Percentiles rank a stretch among this genome's conserved stretches.
These are phyloP conservation scores for Magnusiomyces suaveolens DNA, from an alignment of 1,139 yeast species.

Conservation along the genomic window DNA sequence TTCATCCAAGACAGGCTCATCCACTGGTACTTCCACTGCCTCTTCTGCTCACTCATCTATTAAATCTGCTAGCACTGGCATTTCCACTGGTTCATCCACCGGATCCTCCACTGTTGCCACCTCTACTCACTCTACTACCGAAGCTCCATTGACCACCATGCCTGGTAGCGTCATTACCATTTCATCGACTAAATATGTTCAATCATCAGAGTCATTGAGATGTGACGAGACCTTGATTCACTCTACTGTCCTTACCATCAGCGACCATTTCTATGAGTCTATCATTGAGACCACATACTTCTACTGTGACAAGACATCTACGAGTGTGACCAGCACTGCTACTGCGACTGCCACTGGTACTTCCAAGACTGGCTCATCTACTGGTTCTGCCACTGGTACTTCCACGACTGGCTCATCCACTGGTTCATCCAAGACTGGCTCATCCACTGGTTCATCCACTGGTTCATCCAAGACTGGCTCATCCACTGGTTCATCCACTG, in stretches of 20 bases:
- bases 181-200: not conserved
- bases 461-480: not conserved
- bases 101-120: not conserved
- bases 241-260: not conserved
- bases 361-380: not conserved
- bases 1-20: slow-evolving; percentile 1
- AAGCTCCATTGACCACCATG: not conserved
- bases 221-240: not conserved
- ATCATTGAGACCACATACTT: not conserved
- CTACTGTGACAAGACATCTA: not conserved
- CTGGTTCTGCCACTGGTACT: not conserved
- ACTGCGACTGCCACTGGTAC: not conserved
- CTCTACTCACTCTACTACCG: not conserved
- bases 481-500: not conserved
- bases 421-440: not conserved
- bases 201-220: not conserved
- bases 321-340: not conserved
- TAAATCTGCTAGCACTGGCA: not conserved
- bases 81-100: not conserved
- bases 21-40: not conserved
- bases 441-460: not conserved
- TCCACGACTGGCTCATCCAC: not conserved
- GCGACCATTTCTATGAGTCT: not conserved
- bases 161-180: not conserved
- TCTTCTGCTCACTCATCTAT: too few species aligned